These are phyloP conservation scores for Pythium pyrilobum DNA, from an alignment of 352 stramenopile species.

Conservation along the genomic window DNA sequence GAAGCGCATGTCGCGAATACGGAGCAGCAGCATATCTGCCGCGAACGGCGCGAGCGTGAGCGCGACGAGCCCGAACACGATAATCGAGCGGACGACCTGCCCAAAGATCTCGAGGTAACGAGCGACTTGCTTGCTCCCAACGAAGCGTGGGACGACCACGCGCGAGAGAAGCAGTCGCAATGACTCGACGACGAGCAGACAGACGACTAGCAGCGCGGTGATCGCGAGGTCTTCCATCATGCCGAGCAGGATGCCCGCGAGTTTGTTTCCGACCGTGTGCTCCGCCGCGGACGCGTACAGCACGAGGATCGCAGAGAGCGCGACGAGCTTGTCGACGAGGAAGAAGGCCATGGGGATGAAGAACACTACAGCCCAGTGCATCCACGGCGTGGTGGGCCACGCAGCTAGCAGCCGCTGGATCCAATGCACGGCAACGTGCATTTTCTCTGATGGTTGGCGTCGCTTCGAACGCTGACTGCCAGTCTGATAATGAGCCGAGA, in stretches of 20 bases:
- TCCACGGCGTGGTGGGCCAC: neutral
- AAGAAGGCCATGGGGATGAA: constrained; percentile 24
- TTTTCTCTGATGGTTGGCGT: too few relatives aligned
- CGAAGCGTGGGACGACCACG: neutral
- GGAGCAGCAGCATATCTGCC: constrained; percentile 38
- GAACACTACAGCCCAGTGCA: neutral
- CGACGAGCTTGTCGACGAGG: constrained; percentile 20
- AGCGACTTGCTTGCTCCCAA: too few relatives aligned
- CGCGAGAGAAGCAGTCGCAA: neutral
- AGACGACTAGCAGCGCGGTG: neutral
- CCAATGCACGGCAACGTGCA: too few relatives aligned
- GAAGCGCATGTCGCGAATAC: constrained; percentile 37
- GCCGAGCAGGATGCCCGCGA: neutral
- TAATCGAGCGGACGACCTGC: neutral
- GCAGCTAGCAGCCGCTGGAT: neutral
- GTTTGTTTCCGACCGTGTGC: constrained; percentile 14
- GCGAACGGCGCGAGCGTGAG: constrained; percentile 21
- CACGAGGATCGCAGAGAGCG: constrained; percentile 22
- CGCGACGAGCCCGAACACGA: constrained; percentile 22
- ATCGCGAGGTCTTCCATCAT: neutral
- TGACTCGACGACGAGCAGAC: neutral
- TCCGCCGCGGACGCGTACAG: constrained; percentile 23
- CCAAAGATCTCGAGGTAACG: neutral
- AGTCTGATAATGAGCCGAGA: too few relatives aligned
- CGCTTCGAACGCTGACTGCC: too few relatives aligned